phyloP scores from a whole-genome alignment of 257 asterid species.

The Solanum commersonii region DNA sequence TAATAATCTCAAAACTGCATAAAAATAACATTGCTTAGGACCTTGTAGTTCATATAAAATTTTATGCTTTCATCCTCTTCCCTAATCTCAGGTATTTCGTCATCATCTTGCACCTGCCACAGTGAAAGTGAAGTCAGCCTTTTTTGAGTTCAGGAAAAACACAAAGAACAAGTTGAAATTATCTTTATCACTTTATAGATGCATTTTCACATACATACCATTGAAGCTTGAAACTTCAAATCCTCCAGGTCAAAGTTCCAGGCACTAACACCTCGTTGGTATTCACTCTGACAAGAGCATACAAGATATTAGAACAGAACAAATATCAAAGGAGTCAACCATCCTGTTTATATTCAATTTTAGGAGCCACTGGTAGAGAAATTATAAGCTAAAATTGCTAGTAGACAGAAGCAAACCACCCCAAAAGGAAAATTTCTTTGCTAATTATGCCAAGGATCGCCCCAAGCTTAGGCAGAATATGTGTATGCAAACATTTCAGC shows the following conservation, averaged over 20 bases:
- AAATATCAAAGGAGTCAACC: background rate
- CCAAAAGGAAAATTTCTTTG: background rate
- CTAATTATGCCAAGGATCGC: background rate
- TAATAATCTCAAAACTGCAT: background rate
- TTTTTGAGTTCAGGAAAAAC: background rate
- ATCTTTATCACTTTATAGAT: background rate
- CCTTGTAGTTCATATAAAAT: slow-evolving; percentile 34
- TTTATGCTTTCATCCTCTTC: slow-evolving; percentile 50
- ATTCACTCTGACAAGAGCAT: slow-evolving; percentile 61
- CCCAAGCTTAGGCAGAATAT: background rate
- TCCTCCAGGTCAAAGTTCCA: slow-evolving; percentile 98
- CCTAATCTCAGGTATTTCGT: slow-evolving; percentile 53
- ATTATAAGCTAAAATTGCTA: background rate
- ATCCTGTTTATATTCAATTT: background rate
- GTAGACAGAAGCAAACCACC: background rate
- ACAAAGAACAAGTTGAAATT: background rate
- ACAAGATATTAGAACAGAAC: background rate
- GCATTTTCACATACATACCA: slow-evolving; percentile 42
- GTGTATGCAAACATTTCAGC: background rate
- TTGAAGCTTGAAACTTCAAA: slow-evolving; percentile 85
- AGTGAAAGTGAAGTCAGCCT: background rate
- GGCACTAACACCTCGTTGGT: slow-evolving; percentile 98
- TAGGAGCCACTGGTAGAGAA: background rate
- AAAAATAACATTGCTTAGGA: background rate
- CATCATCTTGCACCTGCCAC: slow-evolving; percentile 83